These are phyloP conservation scores for Aspergillus viridinutans DNA, from an alignment of 2,329 filamentous ascomycete species.

Conservation along the genomic window DNA sequence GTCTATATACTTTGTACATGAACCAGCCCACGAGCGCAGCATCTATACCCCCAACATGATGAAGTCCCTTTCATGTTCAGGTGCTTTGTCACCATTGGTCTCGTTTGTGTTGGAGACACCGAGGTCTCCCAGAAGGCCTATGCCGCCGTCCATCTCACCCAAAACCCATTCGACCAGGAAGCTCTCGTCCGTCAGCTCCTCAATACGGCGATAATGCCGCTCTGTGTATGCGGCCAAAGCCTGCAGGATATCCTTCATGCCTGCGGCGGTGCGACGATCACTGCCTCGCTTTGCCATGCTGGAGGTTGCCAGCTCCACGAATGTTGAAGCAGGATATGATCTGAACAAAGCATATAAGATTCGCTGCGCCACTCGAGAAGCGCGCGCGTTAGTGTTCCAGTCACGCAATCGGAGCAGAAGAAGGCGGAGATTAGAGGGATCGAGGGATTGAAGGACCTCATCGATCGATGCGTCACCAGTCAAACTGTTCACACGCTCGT, in stretches of 20 bases:
- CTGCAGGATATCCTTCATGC: constrained; percentile 77
- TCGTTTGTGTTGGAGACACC: constrained; percentile 18
- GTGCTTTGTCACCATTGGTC: constrained; percentile 16
- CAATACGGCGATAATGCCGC: constrained; percentile 82
- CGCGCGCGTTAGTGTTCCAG: constrained; percentile 96
- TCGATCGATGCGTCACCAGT: constrained; percentile 62
- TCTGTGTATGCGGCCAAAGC: constrained; percentile 89
- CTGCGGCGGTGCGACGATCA: constrained; percentile 46
- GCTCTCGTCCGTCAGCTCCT: constrained; percentile 89
- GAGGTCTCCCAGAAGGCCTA: constrained; percentile 34
- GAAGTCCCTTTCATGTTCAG: constrained; percentile 35
- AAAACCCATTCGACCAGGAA: constrained; percentile 92
- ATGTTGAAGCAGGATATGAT: constrained; percentile 72
- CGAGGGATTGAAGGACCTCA: constrained; percentile 71
- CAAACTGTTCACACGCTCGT: constrained; percentile 30
- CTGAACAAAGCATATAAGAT: constrained; percentile 76
- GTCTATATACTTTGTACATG: constrained; percentile 3
- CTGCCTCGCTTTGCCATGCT: constrained; percentile 26
- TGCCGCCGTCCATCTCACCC: constrained; percentile 79
- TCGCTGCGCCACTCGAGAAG: constrained; percentile 77
- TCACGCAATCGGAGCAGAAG: constrained; percentile 80
- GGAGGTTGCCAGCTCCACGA: constrained; percentile 61
- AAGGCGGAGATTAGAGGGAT: constrained; percentile 78
- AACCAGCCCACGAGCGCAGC: background rate
- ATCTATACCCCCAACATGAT: constrained; percentile 36